Evolutionary conservation across 2,329 filamentous ascomycete genomes (phyloP), one percentile per base, ranked within the genome.

Genomic region (Kalaharituber pfeilii): DNA sequence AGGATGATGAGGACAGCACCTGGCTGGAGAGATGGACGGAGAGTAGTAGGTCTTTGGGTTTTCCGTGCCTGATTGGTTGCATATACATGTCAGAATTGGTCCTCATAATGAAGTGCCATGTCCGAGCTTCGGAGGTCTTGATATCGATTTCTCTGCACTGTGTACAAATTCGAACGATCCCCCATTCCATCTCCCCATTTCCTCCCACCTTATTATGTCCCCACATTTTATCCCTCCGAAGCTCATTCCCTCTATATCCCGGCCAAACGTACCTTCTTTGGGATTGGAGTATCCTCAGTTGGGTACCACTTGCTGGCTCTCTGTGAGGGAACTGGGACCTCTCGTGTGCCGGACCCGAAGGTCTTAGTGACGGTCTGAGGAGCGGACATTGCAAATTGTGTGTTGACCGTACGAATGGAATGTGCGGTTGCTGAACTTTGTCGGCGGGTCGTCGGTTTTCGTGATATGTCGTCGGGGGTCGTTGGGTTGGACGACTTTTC

Each of bases 271-370:
- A 98, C 91, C 85, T 93, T 89, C 81, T 88, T 94, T 69, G 81
- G 79, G 75, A 83, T 76, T 71, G 79, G 71, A 70, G 89, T 84
- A 74, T 95, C 89, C 73, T 93, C 84, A 71, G 86, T 85, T 73
- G 87, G 86, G 78, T 98, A 98, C 86, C 89, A 98, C 79, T 95
- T 96, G 79, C 85, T 81, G 69, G 89, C 89, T 85, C 93, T 94
- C 75, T 94, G 81, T 70, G 78, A 77, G 1, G 24, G n/a, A 6
- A 73, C 78, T 73, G 74, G 87, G 73, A 95, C 82, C 73, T 83
- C 79, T 77, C 89, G 82, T 77, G 86, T 84, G 75, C 86, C 86
- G 81, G 91, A 91, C 77, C 87, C 87, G 80, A 94, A 95, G 79
- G 84, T 89, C 86, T 94, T 94, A 70, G 82, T 85, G 75, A 79